A percentile compares a stretch with the other conserved stretches of the same genome.
Conservation (phyloP, 2,329 filamentous ascomycete species). For the Fusarium coffeatum region DNA sequence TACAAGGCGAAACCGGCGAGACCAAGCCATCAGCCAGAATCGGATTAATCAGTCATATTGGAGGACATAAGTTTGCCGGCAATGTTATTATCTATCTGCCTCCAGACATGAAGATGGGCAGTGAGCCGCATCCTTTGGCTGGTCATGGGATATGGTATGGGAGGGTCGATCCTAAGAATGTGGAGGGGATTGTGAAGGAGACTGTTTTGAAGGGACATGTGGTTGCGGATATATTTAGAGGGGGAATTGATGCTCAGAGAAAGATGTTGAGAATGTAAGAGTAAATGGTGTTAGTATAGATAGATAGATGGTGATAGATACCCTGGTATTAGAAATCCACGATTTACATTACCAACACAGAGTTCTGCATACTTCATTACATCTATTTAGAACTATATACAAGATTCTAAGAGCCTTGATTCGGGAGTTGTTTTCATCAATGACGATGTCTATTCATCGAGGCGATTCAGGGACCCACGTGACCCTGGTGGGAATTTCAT, state of each 20-base stretch:
- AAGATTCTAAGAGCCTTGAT: background rate
- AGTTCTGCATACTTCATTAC: background rate
- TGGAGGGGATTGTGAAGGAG: slow-evolving; percentile 79
- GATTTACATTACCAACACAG: background rate
- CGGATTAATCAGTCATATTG: slow-evolving; percentile 81
- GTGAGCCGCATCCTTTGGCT: slow-evolving; percentile 66
- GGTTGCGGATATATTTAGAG: slow-evolving; percentile 77
- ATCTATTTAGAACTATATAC: background rate
- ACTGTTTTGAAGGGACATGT: slow-evolving; percentile 76
- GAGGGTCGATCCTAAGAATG: slow-evolving; percentile 77
- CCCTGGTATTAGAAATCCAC: slow-evolving; percentile 5
- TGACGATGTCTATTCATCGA: background rate
- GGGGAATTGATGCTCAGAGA: slow-evolving; percentile 69
- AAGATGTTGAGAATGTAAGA: slow-evolving; percentile 62
- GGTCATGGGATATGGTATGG: slow-evolving; percentile 87
- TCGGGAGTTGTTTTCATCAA: background rate
- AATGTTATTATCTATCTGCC: slow-evolving; percentile 87
- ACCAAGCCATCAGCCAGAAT: slow-evolving; percentile 64
- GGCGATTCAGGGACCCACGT: slow-evolving; percentile 33
- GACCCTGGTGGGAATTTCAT: slow-evolving; percentile 22
- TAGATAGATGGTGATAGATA: slow-evolving; percentile 25
- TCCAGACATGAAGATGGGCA: slow-evolving; percentile 58
- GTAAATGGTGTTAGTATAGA: background rate
- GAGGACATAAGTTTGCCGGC: slow-evolving; percentile 86
- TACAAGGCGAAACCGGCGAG: slow-evolving; percentile 32